Evolutionary conservation across 1,139 yeast genomes (phyloP).

Genomic region (Lodderomyces elongisporus): DNA sequence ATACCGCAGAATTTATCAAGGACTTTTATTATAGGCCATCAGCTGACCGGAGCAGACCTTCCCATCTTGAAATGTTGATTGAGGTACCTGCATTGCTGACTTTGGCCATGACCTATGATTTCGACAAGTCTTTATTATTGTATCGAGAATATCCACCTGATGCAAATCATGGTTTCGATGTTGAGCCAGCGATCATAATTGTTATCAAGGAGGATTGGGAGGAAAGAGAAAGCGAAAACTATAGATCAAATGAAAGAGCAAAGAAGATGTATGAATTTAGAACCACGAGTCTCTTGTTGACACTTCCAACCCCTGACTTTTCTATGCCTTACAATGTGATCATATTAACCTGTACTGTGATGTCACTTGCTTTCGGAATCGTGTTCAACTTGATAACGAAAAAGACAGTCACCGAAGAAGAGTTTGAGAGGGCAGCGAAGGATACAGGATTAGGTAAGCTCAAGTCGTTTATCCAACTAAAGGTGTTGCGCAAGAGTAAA

Average conservation of each 20-base stretch:
- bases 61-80: conserved; percentile 71
- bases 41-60: conserved; percentile 72
- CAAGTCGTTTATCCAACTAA: conserved; percentile 9
- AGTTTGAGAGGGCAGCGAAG: conserved; percentile 46
- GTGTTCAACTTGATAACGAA: conserved; percentile 75
- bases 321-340: conserved; percentile 99
- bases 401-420: conserved; percentile 71
- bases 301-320: conserved; percentile 96
- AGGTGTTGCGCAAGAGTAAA: neutral
- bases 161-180: conserved; percentile 96
- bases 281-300: conserved; percentile 77
- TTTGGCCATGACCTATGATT: conserved; percentile 64
- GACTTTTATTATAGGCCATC: conserved; percentile 70
- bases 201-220: conserved; percentile 33
- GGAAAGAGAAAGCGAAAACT: conserved; percentile 8
- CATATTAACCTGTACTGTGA: conserved; percentile 85
- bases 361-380: conserved; percentile 89
- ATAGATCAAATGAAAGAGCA: too few species aligned
- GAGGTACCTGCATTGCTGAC: conserved; percentile 60
- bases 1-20: conserved; percentile 26
- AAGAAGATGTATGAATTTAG: conserved; percentile 53
- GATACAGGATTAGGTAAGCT: conserved; percentile 21
- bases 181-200: conserved; percentile 81
- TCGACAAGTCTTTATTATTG: conserved; percentile 80
- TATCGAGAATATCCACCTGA: conserved; percentile 97